These are phyloP conservation scores for Corylus avellana DNA, from an alignment of 306 rosid species.

Conservation along the genomic window DNA sequence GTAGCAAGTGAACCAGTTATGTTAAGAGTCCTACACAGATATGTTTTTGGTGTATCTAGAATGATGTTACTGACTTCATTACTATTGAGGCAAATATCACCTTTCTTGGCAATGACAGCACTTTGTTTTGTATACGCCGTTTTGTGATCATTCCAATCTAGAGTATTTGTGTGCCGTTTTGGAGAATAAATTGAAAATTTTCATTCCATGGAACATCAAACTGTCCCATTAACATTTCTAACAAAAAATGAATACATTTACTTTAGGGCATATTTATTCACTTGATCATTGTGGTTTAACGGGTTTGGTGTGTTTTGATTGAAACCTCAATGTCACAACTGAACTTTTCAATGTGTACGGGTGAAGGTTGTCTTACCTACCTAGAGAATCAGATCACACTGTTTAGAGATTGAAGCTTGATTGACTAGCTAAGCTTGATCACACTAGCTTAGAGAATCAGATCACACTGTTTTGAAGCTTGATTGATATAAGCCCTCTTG, in stretches of 20 bases:
- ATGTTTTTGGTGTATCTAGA: not conserved
- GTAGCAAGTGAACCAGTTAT: not conserved
- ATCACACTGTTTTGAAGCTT: not conserved
- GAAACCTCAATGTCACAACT: not conserved
- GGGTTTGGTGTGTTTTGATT: not conserved
- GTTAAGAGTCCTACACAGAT: not conserved
- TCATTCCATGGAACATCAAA: not conserved
- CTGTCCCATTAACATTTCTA: not conserved
- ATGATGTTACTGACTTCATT: not conserved
- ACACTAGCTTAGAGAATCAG: not conserved
- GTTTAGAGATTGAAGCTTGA: not conserved
- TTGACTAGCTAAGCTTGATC: not conserved
- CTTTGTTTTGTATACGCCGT: not conserved
- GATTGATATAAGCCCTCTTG: not conserved
- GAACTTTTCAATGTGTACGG: constrained; percentile 2
- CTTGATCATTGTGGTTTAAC: not conserved
- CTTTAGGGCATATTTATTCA: not conserved
- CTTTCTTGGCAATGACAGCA: not conserved
- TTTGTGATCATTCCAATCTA: not conserved
- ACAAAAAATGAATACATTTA: not conserved
- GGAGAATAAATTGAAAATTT: not conserved
- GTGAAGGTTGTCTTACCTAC: not conserved
- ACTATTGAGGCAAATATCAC: not conserved
- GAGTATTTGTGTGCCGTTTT: not conserved
- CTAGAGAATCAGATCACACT: not conserved